A percentile compares a stretch with the other conserved stretches of the same genome.
These are phyloP conservation scores for Blastomyces gilchristii DNA, from an alignment of 2,329 filamentous ascomycete genomes.

Conservation along the genomic window DNA sequence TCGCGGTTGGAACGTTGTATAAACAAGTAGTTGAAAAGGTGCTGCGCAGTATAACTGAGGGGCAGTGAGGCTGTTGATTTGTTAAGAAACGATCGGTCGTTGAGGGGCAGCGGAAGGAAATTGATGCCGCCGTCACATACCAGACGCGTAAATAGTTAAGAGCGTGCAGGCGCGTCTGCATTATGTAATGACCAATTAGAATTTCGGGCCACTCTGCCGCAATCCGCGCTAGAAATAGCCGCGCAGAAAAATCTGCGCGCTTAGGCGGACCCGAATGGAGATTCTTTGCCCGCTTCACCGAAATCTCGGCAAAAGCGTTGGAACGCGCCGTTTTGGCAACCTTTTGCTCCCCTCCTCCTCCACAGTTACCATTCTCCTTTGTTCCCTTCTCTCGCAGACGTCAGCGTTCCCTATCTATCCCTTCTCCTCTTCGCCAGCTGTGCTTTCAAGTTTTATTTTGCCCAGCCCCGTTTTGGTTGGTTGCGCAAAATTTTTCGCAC, in stretches of 20 bases:
- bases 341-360: neutral
- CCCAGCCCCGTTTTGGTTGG: neutral
- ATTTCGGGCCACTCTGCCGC: neutral
- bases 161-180: neutral
- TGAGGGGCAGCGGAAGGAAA: neutral
- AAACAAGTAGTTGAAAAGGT: neutral
- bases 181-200: neutral
- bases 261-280: neutral
- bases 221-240: neutral
- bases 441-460: neutral
- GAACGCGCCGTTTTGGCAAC: neutral
- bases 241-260: neutral
- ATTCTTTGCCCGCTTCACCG: neutral
- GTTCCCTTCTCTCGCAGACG: neutral
- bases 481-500: neutral
- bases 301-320: neutral
- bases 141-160: neutral
- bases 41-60: neutral
- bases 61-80: neutral
- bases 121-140: neutral
- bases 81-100: neutral
- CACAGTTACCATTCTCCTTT: neutral
- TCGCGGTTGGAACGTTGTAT: neutral
- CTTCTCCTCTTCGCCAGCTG: neutral
- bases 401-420: neutral